These are phyloP conservation scores for Umbelopsis sp. DNA, from an alignment of 192 early-diverging fungal species.

Conservation along the genomic window DNA sequence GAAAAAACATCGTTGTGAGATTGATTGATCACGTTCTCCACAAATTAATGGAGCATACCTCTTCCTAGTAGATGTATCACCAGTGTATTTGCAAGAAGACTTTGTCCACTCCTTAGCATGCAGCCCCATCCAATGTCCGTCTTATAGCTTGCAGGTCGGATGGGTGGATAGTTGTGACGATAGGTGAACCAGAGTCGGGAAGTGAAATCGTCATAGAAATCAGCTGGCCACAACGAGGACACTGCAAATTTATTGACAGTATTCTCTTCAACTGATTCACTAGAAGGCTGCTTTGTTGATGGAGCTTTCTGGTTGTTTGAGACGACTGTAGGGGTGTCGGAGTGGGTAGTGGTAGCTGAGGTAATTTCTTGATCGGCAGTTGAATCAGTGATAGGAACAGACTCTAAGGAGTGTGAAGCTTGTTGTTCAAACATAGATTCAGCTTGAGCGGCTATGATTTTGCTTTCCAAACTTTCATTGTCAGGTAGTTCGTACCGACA, in stretches of 20 bases:
- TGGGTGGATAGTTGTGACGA: conserved; percentile 82
- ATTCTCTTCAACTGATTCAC: neutral
- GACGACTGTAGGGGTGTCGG: too few relatives aligned
- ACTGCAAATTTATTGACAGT: conserved; percentile 10
- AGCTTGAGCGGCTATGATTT: conserved; percentile 34
- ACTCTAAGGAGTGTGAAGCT: neutral
- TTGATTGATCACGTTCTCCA: conserved; percentile 3
- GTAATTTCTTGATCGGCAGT: too few relatives aligned
- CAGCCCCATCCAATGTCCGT: conserved; percentile 95
- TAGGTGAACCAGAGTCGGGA: conserved; percentile 94
- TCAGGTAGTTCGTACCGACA: conserved; percentile 29
- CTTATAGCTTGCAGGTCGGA: conserved; percentile 75
- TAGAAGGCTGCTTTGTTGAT: neutral
- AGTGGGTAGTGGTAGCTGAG: too few relatives aligned
- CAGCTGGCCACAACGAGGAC: conserved; percentile 36
- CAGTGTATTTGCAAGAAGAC: conserved; percentile 84
- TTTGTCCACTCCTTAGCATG: conserved; percentile 95
- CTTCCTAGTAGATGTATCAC: conserved; percentile 76
- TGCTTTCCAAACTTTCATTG: conserved; percentile 14
- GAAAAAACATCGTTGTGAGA: conserved; percentile 9
- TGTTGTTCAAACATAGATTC: conserved; percentile 23
- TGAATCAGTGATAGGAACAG: too few relatives aligned
- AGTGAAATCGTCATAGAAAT: conserved; percentile 81
- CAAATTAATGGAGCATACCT: conserved; percentile 51
- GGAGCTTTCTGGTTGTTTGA: neutral